Evolutionary conservation across 2,329 filamentous ascomycete species (phyloP), one percentile per base, ranked within the genome.

Genomic region (Cytospora piceae): DNA sequence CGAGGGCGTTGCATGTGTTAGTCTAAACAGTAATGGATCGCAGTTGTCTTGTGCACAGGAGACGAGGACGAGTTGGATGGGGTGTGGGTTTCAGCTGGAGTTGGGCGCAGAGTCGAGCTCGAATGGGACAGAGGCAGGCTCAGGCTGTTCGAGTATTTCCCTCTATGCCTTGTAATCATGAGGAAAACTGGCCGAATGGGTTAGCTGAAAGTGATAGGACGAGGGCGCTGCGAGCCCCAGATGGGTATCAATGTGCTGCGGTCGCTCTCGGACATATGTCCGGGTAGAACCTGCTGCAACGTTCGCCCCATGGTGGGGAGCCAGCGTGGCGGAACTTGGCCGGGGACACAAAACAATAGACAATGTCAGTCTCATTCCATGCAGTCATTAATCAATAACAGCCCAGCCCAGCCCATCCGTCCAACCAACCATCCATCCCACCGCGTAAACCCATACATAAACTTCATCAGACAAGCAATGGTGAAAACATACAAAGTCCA

Each of bases 351-450:
- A 49, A 11, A 29, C 9, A 15, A n/a, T 11, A 60, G 32, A 58
- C 24, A 42, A 37, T 32, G 54, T 29, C 22, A 24, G 32, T 61
- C n/a, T 66, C 63, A 63, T 66, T 66, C 51, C 66, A 52, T 66
- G 46, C 27, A 56, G 39, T 66, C 66, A 62, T 67, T 65, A 49
- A 67, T 65, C 49, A 63, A 46, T 58, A 39, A 39, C 55, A 61
- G 24, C 39, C 29, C 22, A 63, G 11, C 39, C 59, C 8, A 46
- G 27, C n/a, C 49, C 17, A 46, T n/a, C 52, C 27, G 29, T 4
- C 37, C 51, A 56, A 20, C 52, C 63, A 24, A 4, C 51, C 42
- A 39, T 22, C 52, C 53, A 61, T 22, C 20, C 42, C 20, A 46
- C 54, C 32, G 24, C 12, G 34, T 39, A 52, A n/a, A 61, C 55